A percentile compares a stretch with the other conserved stretches of the same genome.
Conservation (phyloP, 2,329 filamentous ascomycete species). For the Lecanicillium sp. region DNA sequence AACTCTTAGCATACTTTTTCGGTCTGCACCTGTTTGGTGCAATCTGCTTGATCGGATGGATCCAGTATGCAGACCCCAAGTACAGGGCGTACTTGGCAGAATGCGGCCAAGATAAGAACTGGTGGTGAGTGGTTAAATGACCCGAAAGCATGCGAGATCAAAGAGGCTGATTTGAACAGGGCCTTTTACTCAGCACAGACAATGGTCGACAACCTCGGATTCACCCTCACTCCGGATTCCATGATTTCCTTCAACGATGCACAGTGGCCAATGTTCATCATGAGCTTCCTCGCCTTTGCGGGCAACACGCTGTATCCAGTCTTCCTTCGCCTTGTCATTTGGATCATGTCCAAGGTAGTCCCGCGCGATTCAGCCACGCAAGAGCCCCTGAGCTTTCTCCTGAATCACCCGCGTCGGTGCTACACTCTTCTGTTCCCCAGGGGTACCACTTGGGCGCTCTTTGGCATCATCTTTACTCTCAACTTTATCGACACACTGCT, state of each 20-base stretch:
- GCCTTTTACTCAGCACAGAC: slow-evolving; percentile 42
- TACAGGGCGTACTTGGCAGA: slow-evolving; percentile 30
- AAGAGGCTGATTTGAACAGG: slow-evolving; percentile 19
- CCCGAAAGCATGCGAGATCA: background rate
- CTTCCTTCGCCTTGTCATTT: slow-evolving; percentile 49
- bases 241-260: slow-evolving; percentile 41
- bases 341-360: slow-evolving; percentile 39
- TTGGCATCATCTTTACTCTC: slow-evolving; percentile 39
- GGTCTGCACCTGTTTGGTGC: slow-evolving; percentile 37
- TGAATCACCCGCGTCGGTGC: slow-evolving; percentile 54
- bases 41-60: slow-evolving; percentile 40
- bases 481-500: slow-evolving; percentile 48
- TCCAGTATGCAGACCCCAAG: slow-evolving; percentile 28
- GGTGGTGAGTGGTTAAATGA: slow-evolving; percentile 35
- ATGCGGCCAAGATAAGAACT: slow-evolving; percentile 30
- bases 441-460: slow-evolving; percentile 49
- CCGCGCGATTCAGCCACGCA: slow-evolving; percentile 28
- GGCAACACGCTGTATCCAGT: slow-evolving; percentile 51
- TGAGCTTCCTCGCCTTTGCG: slow-evolving; percentile 39
- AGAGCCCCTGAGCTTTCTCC: slow-evolving; percentile 44
- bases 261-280: slow-evolving; percentile 33
- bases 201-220: slow-evolving; percentile 43
- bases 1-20: slow-evolving; percentile 32
- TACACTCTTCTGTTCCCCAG: slow-evolving; percentile 55
- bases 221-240: slow-evolving; percentile 46